Evolutionary conservation across 2,329 filamentous ascomycete species (phyloP).

Genomic region (Scleromitrula shiraiana): DNA sequence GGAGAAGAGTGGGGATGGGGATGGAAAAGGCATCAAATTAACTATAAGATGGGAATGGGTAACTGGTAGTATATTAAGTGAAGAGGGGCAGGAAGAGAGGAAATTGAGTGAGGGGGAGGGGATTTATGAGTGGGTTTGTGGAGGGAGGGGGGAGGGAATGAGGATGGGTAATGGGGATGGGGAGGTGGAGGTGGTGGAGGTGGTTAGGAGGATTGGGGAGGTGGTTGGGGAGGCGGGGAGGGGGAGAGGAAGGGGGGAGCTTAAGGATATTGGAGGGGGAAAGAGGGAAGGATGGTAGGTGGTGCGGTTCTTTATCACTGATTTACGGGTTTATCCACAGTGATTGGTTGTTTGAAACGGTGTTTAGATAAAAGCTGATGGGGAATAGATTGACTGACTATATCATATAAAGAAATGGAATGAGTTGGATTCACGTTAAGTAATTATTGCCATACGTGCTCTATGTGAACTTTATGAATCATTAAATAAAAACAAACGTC

Average conservation of each 20-base stretch:
- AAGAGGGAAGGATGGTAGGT: not conserved
- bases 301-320: not conserved
- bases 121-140: conserved; percentile 23
- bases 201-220: conserved; percentile 18
- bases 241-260: not conserved
- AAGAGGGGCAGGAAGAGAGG: conserved; percentile 8
- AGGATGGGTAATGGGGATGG: conserved; percentile 5
- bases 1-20: not conserved
- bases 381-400: too few species aligned
- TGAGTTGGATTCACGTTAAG: too few species aligned
- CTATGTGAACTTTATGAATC: too few species aligned
- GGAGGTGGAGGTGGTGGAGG: conserved; percentile 14
- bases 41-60: conserved; percentile 3
- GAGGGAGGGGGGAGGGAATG: too few species aligned
- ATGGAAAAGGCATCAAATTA: not conserved
- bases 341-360: too few species aligned
- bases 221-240: conserved; percentile 20
- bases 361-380: too few species aligned
- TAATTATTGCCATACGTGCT: too few species aligned
- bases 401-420: too few species aligned
- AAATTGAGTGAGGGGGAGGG: conserved; percentile 14
- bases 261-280: not conserved
- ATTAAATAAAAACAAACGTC: too few species aligned
- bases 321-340: too few species aligned
- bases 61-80: conserved; percentile 2